phyloP scores from a whole-genome alignment of 345 rosid genomes.

The Arabidopsis suecica region DNA sequence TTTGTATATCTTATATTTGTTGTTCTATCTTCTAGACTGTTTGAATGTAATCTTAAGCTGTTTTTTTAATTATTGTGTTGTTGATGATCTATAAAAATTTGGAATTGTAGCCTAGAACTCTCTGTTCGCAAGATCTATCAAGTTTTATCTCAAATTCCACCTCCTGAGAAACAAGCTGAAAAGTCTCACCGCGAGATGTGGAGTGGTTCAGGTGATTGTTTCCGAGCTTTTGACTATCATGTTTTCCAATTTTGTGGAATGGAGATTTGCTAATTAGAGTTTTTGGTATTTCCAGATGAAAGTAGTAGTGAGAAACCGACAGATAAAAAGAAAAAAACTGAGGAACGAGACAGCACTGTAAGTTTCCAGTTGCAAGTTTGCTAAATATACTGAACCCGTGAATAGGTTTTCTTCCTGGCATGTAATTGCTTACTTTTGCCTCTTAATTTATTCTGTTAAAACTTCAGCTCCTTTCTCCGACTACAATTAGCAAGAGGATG shows the following conservation, averaged over 20 bases:
- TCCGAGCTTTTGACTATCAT: not conserved
- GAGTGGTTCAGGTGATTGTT: conserved; percentile 76
- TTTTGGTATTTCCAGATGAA: conserved; percentile 34
- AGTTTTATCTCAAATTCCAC: conserved; percentile 63
- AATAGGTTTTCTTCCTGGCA: not conserved
- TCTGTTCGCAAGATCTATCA: conserved; percentile 59
- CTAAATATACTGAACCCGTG: not conserved
- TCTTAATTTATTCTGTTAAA: not conserved
- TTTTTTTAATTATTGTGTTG: not conserved
- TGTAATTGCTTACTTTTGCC: conserved; percentile 7
- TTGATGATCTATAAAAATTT: conserved; percentile 7
- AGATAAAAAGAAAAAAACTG: conserved; percentile 48
- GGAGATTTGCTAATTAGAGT: conserved; percentile 18
- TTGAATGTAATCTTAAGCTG: not conserved
- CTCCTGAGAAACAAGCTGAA: conserved; percentile 50
- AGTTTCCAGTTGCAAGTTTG: conserved; percentile 37
- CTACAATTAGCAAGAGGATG: conserved; percentile 70
- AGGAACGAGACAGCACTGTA: conserved; percentile 53
- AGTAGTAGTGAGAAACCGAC: conserved; percentile 18
- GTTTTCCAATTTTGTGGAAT: conserved; percentile 7
- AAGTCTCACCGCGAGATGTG: conserved; percentile 68
- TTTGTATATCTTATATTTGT: not conserved
- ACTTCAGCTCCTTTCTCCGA: conserved; percentile 64
- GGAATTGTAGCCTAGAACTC: conserved; percentile 57
- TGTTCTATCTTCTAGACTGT: not conserved